These are phyloP conservation scores for Leonotis leonurus DNA, from an alignment of 257 asterid species.

Conservation along the genomic window DNA sequence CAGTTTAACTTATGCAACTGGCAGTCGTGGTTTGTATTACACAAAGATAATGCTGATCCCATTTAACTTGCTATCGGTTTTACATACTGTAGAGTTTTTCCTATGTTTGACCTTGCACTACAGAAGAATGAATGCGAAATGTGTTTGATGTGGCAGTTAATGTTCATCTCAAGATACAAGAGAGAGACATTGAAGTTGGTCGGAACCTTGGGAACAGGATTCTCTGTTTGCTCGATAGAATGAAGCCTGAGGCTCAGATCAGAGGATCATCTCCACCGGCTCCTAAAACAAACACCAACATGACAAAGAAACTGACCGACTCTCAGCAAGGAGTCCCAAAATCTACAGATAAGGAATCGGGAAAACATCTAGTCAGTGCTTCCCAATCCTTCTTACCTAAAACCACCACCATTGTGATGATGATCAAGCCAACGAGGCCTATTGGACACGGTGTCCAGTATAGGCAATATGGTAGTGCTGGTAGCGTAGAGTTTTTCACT, in stretches of 20 bases:
- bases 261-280: slow-evolving; percentile 34
- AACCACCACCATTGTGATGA: slow-evolving; percentile 42
- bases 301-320: slow-evolving; percentile 23
- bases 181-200: slow-evolving; percentile 86
- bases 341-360: slow-evolving; percentile 37
- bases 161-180: slow-evolving; percentile 66
- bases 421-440: slow-evolving; percentile 43
- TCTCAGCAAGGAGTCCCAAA: slow-evolving; percentile 25
- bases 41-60: not conserved
- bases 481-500: slow-evolving; percentile 26
- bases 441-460: slow-evolving; percentile 41
- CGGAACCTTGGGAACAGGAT: slow-evolving; percentile 78
- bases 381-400: slow-evolving; percentile 39
- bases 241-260: slow-evolving; percentile 86
- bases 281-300: slow-evolving; percentile 18
- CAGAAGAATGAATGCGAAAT: slow-evolving; percentile 81
- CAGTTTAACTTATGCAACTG: not conserved
- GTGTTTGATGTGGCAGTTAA: slow-evolving; percentile 66
- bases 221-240: slow-evolving; percentile 71
- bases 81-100: not conserved
- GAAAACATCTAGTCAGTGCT: slow-evolving; percentile 51
- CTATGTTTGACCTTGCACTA: slow-evolving; percentile 16
- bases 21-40: not conserved
- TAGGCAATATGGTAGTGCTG: slow-evolving; percentile 43
- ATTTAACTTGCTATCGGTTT: not conserved